Conservation (phyloP, 768 basidiomycete genomes). For the Leccinum incarnatum region DNA sequence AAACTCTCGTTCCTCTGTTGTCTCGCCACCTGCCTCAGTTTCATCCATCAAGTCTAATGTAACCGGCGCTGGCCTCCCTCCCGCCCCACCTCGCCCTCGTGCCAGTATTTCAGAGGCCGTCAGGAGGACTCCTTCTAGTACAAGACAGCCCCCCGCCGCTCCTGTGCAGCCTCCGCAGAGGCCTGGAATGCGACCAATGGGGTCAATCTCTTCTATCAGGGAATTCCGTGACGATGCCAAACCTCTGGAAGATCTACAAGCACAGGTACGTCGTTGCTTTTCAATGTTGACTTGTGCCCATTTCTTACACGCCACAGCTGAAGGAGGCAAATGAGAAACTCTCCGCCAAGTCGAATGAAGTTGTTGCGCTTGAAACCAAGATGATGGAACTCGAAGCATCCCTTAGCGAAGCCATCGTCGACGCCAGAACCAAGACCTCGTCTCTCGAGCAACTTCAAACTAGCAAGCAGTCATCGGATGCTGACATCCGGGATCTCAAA, state of each 20-base stretch:
- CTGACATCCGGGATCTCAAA: constrained; percentile 44
- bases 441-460: constrained; percentile 46
- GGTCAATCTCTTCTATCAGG: constrained; percentile 72
- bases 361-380: constrained; percentile 53
- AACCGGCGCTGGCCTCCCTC: constrained; percentile 24
- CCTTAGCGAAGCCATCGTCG: constrained; percentile 45
- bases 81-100: constrained; percentile 50
- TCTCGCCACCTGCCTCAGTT: constrained; percentile 54
- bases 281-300: neutral
- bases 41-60: constrained; percentile 45
- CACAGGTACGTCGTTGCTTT: constrained; percentile 43
- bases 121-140: constrained; percentile 45
- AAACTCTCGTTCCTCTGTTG: constrained; percentile 46
- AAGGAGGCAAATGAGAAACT: constrained; percentile 54
- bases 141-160: constrained; percentile 34
- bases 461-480: constrained; percentile 48
- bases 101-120: constrained; percentile 66
- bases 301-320: constrained; percentile 42
- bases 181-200: constrained; percentile 45
- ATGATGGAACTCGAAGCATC: constrained; percentile 48
- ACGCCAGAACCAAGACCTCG: constrained; percentile 46
- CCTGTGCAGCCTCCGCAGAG: constrained; percentile 29
- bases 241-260: constrained; percentile 54
- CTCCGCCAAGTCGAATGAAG: constrained; percentile 47
- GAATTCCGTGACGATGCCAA: constrained; percentile 66